Percentiles rank a stretch among this genome's conserved stretches.
phyloP scores from a whole-genome alignment of 2,329 filamentous ascomycete genomes.

The Calcarisporium arbuscula region DNA sequence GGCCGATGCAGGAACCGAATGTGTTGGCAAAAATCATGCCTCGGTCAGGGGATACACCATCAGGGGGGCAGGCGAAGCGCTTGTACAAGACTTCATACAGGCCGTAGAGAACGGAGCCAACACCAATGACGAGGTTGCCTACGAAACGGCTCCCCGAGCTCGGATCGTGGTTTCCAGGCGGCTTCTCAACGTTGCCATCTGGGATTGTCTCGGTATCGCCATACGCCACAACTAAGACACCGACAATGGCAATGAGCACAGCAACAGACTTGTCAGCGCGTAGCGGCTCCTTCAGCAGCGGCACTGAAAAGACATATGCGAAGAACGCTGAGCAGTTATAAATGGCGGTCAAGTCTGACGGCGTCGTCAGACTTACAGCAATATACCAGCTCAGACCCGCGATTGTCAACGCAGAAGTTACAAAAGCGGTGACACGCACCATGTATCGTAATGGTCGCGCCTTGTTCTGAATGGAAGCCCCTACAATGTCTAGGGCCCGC shows the following conservation, averaged over 20 bases:
- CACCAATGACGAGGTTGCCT: conserved; percentile 87
- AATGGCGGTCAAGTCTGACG: conserved; percentile 91
- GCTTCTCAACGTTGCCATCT: conserved; percentile 30
- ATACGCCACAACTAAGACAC: conserved; percentile 93
- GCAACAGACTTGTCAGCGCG: conserved; percentile 79
- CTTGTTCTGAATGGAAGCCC: conserved; percentile 24
- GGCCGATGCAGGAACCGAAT: conserved; percentile 80
- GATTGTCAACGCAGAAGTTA: conserved; percentile 81
- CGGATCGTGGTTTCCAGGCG: conserved; percentile 23
- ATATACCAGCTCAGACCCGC: conserved; percentile 94
- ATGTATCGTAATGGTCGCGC: conserved; percentile 59
- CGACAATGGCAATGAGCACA: conserved; percentile 78
- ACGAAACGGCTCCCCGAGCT: conserved; percentile 59
- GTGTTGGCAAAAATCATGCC: conserved; percentile 94
- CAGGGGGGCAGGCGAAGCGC: conserved; percentile 83
- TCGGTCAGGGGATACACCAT: conserved; percentile 76
- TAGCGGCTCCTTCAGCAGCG: conserved; percentile 77
- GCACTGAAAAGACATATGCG: conserved; percentile 93
- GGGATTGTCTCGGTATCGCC: conserved; percentile 57
- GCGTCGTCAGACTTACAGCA: conserved; percentile 86
- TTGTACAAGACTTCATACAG: conserved; percentile 98
- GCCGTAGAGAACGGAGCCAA: conserved; percentile 87
- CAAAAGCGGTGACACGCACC: conserved; percentile 67
- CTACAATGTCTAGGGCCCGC: conserved; percentile 62
- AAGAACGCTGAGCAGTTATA: conserved; percentile 99